These are phyloP conservation scores for Protea cynaroides DNA, from an alignment of 164 flowering plant genomes.

Conservation along the genomic window DNA sequence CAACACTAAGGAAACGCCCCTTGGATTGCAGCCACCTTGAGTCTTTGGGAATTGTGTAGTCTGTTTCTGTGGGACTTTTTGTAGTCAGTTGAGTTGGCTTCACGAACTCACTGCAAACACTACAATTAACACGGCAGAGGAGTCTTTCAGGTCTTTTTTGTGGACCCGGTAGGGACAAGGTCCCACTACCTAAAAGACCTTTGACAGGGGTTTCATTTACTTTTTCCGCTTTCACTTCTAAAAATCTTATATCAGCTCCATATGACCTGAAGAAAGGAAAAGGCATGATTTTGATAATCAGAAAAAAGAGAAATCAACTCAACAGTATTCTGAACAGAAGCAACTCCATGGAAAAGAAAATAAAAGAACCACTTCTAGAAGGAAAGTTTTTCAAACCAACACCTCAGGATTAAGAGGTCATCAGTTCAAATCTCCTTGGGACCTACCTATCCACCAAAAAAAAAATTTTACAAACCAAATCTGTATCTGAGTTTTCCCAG, in stretches of 20 bases:
- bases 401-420: no score
- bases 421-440: no score
- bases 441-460: no score
- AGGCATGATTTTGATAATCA: not conserved
- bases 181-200: conserved; percentile 13
- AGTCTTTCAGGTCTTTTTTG: conserved; percentile 36
- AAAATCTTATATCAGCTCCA: conserved; percentile 72
- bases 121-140: conserved; percentile 59
- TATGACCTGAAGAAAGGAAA: conserved; percentile 50
- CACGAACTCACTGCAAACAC: conserved; percentile 27
- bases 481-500: no score
- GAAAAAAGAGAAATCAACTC: not conserved
- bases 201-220: conserved; percentile 17
- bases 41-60: conserved; percentile 15
- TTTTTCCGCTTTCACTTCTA: conserved; percentile 48
- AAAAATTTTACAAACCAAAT: no score
- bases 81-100: conserved; percentile 13
- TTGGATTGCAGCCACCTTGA: conserved; percentile 56
- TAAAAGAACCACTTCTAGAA: no score
- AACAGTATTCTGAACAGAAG: not conserved
- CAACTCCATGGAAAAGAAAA: no score
- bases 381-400: no score
- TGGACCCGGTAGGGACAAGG: conserved; percentile 13
- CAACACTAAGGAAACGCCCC: conserved; percentile 85
- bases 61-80: conserved; percentile 13